These are phyloP conservation scores for Conticribra weissflogii DNA, from an alignment of 108 stramenopile species.

Conservation along the genomic window DNA sequence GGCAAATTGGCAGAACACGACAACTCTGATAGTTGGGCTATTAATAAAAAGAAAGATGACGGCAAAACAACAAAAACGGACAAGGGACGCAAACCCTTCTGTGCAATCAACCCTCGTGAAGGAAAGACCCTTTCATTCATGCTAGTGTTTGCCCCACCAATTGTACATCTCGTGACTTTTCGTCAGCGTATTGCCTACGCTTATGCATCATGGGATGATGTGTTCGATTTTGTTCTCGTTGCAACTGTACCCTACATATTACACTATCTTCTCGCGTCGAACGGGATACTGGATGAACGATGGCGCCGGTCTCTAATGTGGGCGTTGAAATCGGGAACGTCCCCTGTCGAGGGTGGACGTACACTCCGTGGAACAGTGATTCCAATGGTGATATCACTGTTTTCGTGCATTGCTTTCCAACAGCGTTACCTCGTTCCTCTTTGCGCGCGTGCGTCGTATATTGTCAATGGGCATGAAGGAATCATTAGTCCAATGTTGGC, in stretches of 20 bases:
- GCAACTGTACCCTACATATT: slow-evolving; percentile 71
- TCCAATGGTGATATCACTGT: slow-evolving; percentile 53
- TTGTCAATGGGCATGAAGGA: slow-evolving; percentile 70
- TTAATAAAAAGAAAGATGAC: slow-evolving; percentile 14
- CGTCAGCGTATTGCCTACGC: slow-evolving; percentile 58
- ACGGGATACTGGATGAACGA: slow-evolving; percentile 37
- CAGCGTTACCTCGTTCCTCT: slow-evolving; percentile 73
- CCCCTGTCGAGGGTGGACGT: slow-evolving; percentile 38
- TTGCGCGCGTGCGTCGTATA: slow-evolving; percentile 63
- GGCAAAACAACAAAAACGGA: slow-evolving; percentile 9
- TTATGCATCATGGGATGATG: slow-evolving; percentile 69
- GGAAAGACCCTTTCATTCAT: slow-evolving; percentile 58
- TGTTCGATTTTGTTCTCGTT: slow-evolving; percentile 62
- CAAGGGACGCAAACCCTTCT: slow-evolving; percentile 7
- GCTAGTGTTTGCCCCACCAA: slow-evolving; percentile 58
- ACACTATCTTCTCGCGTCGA: slow-evolving; percentile 55
- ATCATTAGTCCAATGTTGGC: slow-evolving; percentile 32
- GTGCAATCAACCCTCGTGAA: slow-evolving; percentile 34
- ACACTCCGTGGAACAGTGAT: slow-evolving; percentile 57
- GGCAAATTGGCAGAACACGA: not conserved
- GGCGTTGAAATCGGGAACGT: slow-evolving; percentile 33
- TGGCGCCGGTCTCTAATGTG: slow-evolving; percentile 47
- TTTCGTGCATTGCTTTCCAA: slow-evolving; percentile 67
- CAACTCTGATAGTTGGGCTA: slow-evolving; percentile 1
- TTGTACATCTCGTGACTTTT: slow-evolving; percentile 61